Conservation (phyloP, 129 eudicot species). For the Heracleum sosnowskyi region DNA sequence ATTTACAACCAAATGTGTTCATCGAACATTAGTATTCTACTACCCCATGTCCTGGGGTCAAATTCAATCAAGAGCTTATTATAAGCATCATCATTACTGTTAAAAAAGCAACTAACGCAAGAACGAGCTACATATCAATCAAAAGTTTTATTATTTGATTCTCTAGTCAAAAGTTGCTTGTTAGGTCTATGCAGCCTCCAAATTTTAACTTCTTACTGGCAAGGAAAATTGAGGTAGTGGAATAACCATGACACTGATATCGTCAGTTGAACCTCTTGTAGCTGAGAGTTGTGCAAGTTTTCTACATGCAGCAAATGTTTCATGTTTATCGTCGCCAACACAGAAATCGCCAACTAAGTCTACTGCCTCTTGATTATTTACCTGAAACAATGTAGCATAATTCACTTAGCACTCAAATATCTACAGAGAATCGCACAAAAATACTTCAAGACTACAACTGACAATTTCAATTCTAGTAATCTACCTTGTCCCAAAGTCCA, state of each 20-base stretch:
- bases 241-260: conserved; percentile 66
- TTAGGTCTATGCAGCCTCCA: neutral
- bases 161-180: neutral
- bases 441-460: neutral
- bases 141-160: too few species aligned
- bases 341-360: conserved; percentile 52
- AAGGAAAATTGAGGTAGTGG: conserved; percentile 33
- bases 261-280: conserved; percentile 68
- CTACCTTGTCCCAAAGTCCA: conserved; percentile 92
- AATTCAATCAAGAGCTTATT: neutral
- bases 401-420: conserved; percentile 7
- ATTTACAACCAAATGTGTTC: neutral
- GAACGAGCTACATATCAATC: neutral
- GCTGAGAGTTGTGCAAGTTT: conserved; percentile 63
- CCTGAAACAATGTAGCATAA: conserved; percentile 32
- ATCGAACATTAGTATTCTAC: neutral
- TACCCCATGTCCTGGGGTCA: neutral
- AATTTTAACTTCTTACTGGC: conserved; percentile 7
- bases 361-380: conserved; percentile 81
- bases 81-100: neutral
- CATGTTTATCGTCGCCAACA: conserved; percentile 24
- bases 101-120: neutral
- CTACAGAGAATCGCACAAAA: neutral
- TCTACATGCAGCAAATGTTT: conserved; percentile 50
- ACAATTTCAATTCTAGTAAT: neutral